Conservation (phyloP, 208 protist genomes). For the Acanthamoeba healyi region DNA sequence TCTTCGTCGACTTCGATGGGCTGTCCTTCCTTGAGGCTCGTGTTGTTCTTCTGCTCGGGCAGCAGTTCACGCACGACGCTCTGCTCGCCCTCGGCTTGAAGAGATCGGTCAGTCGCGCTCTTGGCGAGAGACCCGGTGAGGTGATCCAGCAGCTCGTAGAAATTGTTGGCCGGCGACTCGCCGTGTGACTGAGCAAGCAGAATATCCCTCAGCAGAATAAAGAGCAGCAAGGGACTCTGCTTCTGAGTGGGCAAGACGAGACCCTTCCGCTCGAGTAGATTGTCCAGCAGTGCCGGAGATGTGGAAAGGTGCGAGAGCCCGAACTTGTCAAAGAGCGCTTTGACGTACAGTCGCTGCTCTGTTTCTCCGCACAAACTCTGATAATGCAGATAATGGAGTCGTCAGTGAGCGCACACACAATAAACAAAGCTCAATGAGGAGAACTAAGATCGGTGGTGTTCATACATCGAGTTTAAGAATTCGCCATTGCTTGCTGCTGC, state of each 20-base stretch:
- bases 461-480: constrained; percentile 17
- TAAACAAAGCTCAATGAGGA: not conserved
- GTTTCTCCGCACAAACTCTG: constrained; percentile 8
- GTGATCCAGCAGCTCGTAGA: not conserved
- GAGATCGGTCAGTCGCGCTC: not conserved
- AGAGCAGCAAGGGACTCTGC: not conserved
- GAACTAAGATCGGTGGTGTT: not conserved
- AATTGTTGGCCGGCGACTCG: not conserved
- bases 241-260: not conserved
- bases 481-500: constrained; percentile 10
- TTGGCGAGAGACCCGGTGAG: not conserved
- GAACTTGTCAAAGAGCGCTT: constrained; percentile 6
- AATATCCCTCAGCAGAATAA: constrained; percentile 4
- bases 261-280: constrained; percentile 4
- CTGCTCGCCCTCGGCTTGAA: not conserved
- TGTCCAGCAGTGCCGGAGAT: not conserved
- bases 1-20: not conserved
- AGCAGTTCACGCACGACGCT: constrained; percentile 6
- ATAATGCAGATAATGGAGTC: not conserved
- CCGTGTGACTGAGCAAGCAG: not conserved
- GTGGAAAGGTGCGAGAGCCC: not conserved
- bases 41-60: not conserved
- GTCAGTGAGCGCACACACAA: not conserved
- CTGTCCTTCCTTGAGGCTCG: not conserved
- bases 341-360: constrained; percentile 4